phyloP scores from a whole-genome alignment of 345 rosid genomes.

The Anacardium occidentale region DNA sequence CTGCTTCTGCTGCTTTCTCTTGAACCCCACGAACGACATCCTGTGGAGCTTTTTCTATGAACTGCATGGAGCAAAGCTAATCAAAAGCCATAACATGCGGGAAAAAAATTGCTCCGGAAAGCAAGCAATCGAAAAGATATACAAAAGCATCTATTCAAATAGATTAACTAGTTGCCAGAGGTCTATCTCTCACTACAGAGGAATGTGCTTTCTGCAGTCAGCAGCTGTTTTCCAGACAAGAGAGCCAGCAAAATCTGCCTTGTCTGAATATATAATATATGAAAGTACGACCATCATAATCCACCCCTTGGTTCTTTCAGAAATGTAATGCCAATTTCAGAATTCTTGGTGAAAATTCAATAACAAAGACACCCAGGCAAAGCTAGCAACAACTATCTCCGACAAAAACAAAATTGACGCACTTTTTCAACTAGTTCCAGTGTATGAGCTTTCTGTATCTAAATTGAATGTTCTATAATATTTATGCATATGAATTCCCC shows the following conservation, averaged over 20 bases:
- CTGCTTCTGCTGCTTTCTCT: slow-evolving; percentile 82
- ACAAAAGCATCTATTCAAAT: background rate
- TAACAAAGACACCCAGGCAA: background rate
- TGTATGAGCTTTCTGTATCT: background rate
- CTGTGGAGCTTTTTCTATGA: slow-evolving; percentile 79
- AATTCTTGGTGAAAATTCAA: background rate
- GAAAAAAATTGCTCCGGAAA: background rate
- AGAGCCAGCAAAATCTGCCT: background rate
- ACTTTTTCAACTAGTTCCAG: background rate
- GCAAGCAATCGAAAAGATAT: background rate
- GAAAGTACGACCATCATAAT: background rate
- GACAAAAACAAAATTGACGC: background rate
- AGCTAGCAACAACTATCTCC: background rate
- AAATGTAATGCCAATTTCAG: background rate
- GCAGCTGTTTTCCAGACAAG: background rate
- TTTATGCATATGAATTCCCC: background rate
- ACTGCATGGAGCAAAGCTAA: slow-evolving; percentile 45
- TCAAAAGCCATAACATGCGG: background rate
- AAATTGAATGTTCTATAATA: background rate
- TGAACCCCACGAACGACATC: slow-evolving; percentile 73
- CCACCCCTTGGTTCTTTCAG: background rate
- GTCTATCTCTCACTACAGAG: background rate
- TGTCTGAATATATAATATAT: background rate
- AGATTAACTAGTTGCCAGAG: background rate
- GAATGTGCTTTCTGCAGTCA: background rate